phyloP scores from a whole-genome alignment of 2,329 filamentous ascomycete species.

The Trichoderma atrobrunneum region DNA sequence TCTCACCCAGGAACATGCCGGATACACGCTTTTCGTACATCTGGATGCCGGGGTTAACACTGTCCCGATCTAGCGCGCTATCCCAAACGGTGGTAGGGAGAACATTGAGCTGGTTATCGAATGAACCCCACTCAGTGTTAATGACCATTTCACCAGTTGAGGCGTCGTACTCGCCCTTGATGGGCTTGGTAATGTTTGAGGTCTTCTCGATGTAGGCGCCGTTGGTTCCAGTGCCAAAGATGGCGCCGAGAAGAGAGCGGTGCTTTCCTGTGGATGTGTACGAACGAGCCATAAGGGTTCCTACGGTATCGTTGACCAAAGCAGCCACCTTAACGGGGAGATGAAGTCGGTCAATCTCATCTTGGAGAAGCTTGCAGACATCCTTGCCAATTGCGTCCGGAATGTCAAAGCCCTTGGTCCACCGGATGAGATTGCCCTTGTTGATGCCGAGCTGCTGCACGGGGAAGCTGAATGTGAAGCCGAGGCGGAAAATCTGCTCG shows the following conservation, averaged over 20 bases:
- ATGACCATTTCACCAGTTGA: slow-evolving; percentile 93
- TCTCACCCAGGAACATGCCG: slow-evolving; percentile 97
- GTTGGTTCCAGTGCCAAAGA: slow-evolving; percentile 97
- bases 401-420: slow-evolving; percentile 99
- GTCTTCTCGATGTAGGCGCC: slow-evolving; percentile 96
- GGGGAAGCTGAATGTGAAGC: slow-evolving; percentile 99
- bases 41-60: slow-evolving; percentile 88
- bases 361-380: slow-evolving; percentile 85
- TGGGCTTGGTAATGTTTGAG: slow-evolving; percentile 74
- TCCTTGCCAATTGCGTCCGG: slow-evolving; percentile 92
- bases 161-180: slow-evolving; percentile 68
- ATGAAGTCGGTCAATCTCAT: slow-evolving; percentile 79
- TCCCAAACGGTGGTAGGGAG: slow-evolving; percentile 87
- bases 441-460: slow-evolving; percentile 94
- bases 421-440: slow-evolving; percentile 88
- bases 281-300: slow-evolving; percentile 94
- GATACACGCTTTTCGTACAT: slow-evolving; percentile 99
- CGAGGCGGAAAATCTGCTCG: slow-evolving; percentile 82
- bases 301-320: slow-evolving; percentile 95
- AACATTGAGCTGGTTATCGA: slow-evolving; percentile 88
- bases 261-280: slow-evolving; percentile 90
- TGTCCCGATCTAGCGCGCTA: slow-evolving; percentile 70
- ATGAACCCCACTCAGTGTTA: slow-evolving; percentile 98
- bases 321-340: slow-evolving; percentile 94
- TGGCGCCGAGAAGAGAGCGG: slow-evolving; percentile 85